These are phyloP conservation scores for Pelargonium cotyledonis DNA, from an alignment of 441 rosid species.

Conservation along the genomic window DNA sequence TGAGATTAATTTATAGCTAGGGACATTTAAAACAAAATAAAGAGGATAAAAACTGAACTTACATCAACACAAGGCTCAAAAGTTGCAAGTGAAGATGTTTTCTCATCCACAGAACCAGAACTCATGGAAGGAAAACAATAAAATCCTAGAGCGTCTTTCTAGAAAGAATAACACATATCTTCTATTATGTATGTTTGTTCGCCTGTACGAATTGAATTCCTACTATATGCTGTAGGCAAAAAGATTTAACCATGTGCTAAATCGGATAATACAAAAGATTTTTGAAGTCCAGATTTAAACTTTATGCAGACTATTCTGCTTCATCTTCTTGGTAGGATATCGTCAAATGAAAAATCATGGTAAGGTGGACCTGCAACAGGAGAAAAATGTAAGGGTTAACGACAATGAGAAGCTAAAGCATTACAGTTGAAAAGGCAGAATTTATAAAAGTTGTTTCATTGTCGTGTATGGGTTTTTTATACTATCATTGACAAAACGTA, in stretches of 20 bases:
- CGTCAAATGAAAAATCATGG: slow-evolving; percentile 77
- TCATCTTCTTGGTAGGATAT: slow-evolving; percentile 49
- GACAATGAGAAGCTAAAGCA: not conserved
- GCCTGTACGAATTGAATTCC: not conserved
- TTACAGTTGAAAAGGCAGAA: not conserved
- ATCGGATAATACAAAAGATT: slow-evolving; percentile 14
- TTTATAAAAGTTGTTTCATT: too few species aligned
- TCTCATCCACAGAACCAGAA: too few species aligned
- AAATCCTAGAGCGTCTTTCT: not conserved
- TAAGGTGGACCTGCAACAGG: slow-evolving; percentile 76
- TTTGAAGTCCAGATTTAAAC: slow-evolving; percentile 12
- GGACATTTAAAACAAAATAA: too few species aligned
- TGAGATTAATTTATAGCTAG: too few species aligned
- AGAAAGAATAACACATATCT: not conserved
- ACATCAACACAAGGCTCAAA: too few species aligned
- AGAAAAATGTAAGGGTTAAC: not conserved
- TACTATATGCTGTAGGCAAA: not conserved
- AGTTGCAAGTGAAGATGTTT: too few species aligned
- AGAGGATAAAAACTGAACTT: too few species aligned
- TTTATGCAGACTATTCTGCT: slow-evolving; percentile 7
- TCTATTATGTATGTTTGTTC: not conserved
- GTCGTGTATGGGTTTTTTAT: too few species aligned
- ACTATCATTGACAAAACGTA: too few species aligned
- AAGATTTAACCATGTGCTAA: not conserved
- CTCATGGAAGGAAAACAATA: not conserved